Percentiles rank a stretch among this genome's conserved stretches.
Evolutionary conservation across 2,329 filamentous ascomycete genomes (phyloP).

Genomic region (Neonectria hederae): DNA sequence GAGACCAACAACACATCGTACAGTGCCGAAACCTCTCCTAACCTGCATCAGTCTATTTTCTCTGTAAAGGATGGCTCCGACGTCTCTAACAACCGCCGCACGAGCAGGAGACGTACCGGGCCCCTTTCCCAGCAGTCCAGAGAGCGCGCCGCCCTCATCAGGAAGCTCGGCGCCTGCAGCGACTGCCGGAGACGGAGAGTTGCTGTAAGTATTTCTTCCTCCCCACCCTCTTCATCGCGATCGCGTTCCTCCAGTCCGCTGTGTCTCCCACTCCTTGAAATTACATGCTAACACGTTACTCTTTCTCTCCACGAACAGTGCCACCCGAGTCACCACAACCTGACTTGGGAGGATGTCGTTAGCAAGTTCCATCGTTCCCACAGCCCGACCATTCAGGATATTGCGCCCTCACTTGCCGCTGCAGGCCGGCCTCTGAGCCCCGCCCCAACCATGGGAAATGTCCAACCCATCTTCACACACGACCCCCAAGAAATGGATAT

Average conservation of each 20-base stretch:
- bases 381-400: conserved; percentile 61
- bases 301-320: conserved; percentile 52
- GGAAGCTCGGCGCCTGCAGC: conserved; percentile 66
- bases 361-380: conserved; percentile 63
- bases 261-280: conserved; percentile 6
- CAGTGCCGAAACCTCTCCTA: conserved; percentile 63
- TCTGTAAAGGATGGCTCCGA: conserved; percentile 65
- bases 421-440: conserved; percentile 59
- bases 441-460: conserved; percentile 49
- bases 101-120: conserved; percentile 67
- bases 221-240: conserved; percentile 1
- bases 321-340: conserved; percentile 67
- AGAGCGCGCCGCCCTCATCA: conserved; percentile 67
- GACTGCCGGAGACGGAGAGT: conserved; percentile 67
- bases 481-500: conserved; percentile 66
- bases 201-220: conserved; percentile 58
- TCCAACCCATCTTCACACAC: conserved; percentile 52
- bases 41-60: conserved; percentile 62
- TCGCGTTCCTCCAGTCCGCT: background rate
- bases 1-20: conserved; percentile 62
- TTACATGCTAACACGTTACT: conserved; percentile 32
- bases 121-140: conserved; percentile 67
- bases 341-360: conserved; percentile 69
- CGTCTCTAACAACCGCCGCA: conserved; percentile 61
- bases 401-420: conserved; percentile 53